Base-by-base conservation (phyloP, 1,284 basidiomycete genomes). In the Malassezia japonica region DNA sequence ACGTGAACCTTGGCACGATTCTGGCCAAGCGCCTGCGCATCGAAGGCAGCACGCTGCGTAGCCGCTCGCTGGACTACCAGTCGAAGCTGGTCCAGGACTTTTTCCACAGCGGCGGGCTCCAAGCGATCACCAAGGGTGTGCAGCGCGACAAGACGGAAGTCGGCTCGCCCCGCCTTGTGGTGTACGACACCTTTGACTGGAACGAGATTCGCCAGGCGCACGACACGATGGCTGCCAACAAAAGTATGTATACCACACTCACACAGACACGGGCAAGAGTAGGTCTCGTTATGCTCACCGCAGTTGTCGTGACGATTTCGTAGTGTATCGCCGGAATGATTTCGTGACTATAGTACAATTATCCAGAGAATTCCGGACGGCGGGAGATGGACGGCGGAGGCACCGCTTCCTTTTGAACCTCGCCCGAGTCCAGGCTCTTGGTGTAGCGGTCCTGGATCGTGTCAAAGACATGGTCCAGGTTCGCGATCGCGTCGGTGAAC, bases 21-120 rank as follows among this genome's bases (percentile, higher is more conserved):
- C 75, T 91, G 47, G 83, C 78, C 75, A 96, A 95, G 77, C 83
- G 91, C 7, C 79, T 96, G 50, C 82, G 83, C 10, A 83, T 98
- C 48, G 83, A 90, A 74, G 91, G 90, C 20, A 86, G 86, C 12
- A 94, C 88, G 0, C 77, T 95, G 34, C 82, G 90, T 32, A 83
- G 84, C 20, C 81, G 88, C 42, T 79, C 81, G n/a, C 69, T 79
- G 25, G 78, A 81, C 55, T 95, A 95, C 74, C 90, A 95, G 75
- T 78, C 80, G 4, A 78, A 85, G 15, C 77, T 95, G 28, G 80
- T 94, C 43, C 73, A 78, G 40, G 78, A 80, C 78, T 89, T 84
- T 64, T 51, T 67, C 9, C 45, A 51, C 20, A 46, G 35, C 21
- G 61, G 61, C n/a, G 42, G 50, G 8, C 34, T 64, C 16, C 52